A percentile compares a stretch with the other conserved stretches of the same genome.
phyloP scores from a whole-genome alignment of 495 filamentous ascomycete genomes.

The Parachaetomium inaequale region DNA sequence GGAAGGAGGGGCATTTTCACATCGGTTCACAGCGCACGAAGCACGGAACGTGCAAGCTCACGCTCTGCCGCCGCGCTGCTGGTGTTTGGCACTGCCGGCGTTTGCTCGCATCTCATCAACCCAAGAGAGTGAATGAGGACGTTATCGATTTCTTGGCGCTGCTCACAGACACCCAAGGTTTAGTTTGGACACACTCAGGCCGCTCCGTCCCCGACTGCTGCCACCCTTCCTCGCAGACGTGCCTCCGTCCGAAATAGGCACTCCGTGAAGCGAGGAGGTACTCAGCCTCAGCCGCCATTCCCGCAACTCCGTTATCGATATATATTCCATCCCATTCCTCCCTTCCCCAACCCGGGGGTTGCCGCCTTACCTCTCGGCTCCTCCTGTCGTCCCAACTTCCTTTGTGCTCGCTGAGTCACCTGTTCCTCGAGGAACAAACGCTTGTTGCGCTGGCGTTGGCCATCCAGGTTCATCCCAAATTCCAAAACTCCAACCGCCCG shows the following conservation, averaged over 20 bases:
- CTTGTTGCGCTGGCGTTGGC: not conserved
- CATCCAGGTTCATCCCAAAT: not conserved
- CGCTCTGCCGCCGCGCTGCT: not conserved
- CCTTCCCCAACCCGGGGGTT: not conserved
- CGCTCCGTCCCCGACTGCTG: not conserved
- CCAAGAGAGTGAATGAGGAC: not conserved
- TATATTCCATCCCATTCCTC: not conserved
- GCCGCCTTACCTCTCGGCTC: not conserved
- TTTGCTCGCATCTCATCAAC: not conserved
- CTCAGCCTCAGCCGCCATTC: slow-evolving; percentile 13
- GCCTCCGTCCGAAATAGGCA: slow-evolving; percentile 2
- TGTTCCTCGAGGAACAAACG: not conserved
- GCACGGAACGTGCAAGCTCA: no score
- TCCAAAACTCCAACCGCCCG: not conserved
- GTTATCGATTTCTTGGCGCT: not conserved
- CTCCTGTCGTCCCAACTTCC: not conserved
- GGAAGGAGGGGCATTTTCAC: slow-evolving; percentile 4
- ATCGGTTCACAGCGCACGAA: not conserved
- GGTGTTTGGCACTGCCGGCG: not conserved
- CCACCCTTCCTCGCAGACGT: not conserved
- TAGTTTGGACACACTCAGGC: not conserved
- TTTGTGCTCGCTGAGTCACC: slow-evolving; percentile 2
- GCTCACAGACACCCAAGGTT: not conserved
- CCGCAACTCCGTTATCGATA: slow-evolving; percentile 5
- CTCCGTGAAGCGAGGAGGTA: slow-evolving; percentile 4